Evolutionary conservation across 2,329 filamentous ascomycete species (phyloP), one percentile per base, ranked within the genome.

Genomic region (Aureobasidium sp.): DNA sequence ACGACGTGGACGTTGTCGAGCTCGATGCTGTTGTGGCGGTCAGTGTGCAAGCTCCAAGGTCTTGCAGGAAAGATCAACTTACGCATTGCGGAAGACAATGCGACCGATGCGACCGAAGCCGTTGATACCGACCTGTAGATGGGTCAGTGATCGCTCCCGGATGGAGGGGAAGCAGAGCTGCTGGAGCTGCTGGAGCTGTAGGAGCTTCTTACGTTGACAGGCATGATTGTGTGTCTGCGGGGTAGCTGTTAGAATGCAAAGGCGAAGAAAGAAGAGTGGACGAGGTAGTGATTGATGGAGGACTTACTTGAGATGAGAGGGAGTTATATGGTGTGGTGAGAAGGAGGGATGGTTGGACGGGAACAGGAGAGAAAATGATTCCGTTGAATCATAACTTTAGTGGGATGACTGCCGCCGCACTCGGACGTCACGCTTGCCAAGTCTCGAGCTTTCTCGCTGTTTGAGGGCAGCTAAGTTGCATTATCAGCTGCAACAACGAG

Each of bases 51-150:
- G 51, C 50, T 66, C 64, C 74, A 53, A 26, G 53, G 62, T 39
- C 39, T 47, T 42, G 36, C 48, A 32, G 39, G 17, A 27, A 56
- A 52, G 36, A 52, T 61, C 58, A 29, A 85, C 84, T 77, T 76
- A 87, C 85, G 93, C 90, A 84, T 97, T 97, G 83, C 93, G 91
- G 89, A 97, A 94, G 84, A 97, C 86, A 79, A 99, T 97, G 79
- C 94, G 90, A 76, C 94, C 94, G 81, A 99, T 99, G 81, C 94
- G 92, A 83, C 94, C 94, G 85, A 99, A 99, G 80, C 94, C 93
- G 89, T 97, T 97, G 88, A 96, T 97, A 79, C 91, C 91, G 77
- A 95, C 90, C 87, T 95, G 85, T 77, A 82, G 77, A 76, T 59
- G 48, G 52, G 44, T 55, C 62, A 72, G 65, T 67, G 48, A 36